Evolutionary conservation across 2,329 filamentous ascomycete species (phyloP), one percentile per base, ranked within the genome.

Genomic region (Colletotrichum cereale): DNA sequence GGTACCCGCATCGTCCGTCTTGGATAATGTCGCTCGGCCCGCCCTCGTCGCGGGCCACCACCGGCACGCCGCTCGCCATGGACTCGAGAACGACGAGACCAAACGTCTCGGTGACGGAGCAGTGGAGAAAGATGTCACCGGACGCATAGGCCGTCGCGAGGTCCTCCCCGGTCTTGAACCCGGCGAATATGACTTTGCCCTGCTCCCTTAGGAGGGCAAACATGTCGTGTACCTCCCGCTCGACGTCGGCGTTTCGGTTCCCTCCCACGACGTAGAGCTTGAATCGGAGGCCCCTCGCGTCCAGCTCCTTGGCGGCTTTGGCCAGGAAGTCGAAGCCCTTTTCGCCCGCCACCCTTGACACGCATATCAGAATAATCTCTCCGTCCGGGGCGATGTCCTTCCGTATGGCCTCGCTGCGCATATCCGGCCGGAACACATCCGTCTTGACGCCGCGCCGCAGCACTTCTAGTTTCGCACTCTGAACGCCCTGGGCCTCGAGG

Each of bases 281-380:
- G 81, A 91, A 93, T 11, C 83, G 78, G 18, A 92, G 78, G 1
- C 86, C 86, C 14, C 84, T 84, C 14, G 83, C 82, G 50, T 88
- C 86, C n/a, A 93, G 81, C 69, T 85, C 84, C 50, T 81, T 82
- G 16, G 86, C 87, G 1, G 84, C 89, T 62, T 86, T 80, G 5
- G 90, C 88, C 31, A 93, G 83, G 75, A 93, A 93, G 56, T 89
- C 88, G 75, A 92, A 93, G 0, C 91, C 91, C 77, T 93, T 93
- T 77, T 93, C 91, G 2, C 89, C 90, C 0, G 91, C 91, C 31
- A 93, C 83, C 38, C 91, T 87, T 4, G 90, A 90, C 12, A 93
- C 90, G 42, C 88, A 92, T 64, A 91, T 84, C 34, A 93, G 86
- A 56, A 93, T 87, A 72, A 90, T 83, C 78, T 93, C 90, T 48